These are phyloP conservation scores for Solanum hybrid DNA, from an alignment of 305 asterid species.

Conservation along the genomic window DNA sequence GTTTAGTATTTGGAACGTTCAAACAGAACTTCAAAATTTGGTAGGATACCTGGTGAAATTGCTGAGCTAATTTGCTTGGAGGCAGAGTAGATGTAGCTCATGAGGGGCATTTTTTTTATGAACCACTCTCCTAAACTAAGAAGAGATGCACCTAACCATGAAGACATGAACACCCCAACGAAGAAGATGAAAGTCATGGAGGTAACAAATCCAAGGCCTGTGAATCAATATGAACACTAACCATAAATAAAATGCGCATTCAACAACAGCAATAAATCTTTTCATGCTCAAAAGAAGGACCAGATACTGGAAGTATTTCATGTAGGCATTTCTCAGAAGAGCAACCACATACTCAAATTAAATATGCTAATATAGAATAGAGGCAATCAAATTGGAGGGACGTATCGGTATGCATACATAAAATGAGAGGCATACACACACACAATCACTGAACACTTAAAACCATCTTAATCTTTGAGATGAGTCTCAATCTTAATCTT, in stretches of 20 bases:
- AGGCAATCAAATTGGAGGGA: background rate
- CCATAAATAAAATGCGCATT: background rate
- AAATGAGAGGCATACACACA: background rate
- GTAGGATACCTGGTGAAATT: slow-evolving; percentile 29
- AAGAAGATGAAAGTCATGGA: slow-evolving; percentile 14
- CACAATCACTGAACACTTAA: background rate
- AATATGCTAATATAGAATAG: background rate
- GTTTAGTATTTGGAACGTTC: background rate
- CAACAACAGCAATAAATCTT: background rate
- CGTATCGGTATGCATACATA: background rate
- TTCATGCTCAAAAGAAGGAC: background rate
- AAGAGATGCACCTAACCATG: slow-evolving; percentile 17
- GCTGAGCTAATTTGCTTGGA: slow-evolving; percentile 20
- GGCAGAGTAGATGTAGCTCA: slow-evolving; percentile 7
- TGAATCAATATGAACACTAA: background rate
- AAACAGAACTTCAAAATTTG: background rate
- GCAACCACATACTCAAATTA: background rate
- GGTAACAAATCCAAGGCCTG: slow-evolving; percentile 16
- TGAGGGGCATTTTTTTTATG: slow-evolving; percentile 16
- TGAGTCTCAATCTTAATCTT: background rate
- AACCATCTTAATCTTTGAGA: background rate
- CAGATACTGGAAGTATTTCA: background rate
- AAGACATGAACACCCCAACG: slow-evolving; percentile 16
- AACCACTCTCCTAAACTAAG: slow-evolving; percentile 15
- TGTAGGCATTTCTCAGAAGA: background rate